Evolutionary conservation across 306 rosid species (phyloP).

Genomic region (Cucurbita maxima): DNA sequence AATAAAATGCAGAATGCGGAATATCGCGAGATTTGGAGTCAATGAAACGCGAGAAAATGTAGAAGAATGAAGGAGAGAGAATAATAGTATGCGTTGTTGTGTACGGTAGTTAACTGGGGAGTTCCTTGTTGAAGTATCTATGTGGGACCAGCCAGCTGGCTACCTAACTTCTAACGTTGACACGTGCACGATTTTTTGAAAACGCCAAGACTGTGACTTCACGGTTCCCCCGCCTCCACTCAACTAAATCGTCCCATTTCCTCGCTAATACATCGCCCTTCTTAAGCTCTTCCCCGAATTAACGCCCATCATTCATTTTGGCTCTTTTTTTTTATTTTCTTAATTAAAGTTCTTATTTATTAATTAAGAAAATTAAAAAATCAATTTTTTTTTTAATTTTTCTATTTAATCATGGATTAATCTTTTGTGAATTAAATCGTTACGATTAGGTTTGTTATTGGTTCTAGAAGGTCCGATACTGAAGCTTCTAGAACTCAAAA

Average conservation of each 20-base stretch:
- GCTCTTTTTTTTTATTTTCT: not conserved
- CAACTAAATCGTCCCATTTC: not conserved
- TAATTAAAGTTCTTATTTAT: too few species aligned
- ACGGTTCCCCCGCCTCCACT: not conserved
- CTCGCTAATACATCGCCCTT: not conserved
- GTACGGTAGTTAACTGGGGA: constrained; percentile 32
- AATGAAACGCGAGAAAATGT: constrained; percentile 17
- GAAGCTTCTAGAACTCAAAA: not conserved
- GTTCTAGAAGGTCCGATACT: not conserved
- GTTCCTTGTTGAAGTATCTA: constrained; percentile 24
- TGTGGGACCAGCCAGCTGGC: constrained; percentile 35
- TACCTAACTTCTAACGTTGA: constrained; percentile 20
- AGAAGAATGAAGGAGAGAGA: not conserved
- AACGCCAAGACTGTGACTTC: constrained; percentile 1
- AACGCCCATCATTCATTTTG: not conserved
- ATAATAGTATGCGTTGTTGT: constrained; percentile 16
- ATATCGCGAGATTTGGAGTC: constrained; percentile 8
- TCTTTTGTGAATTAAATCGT: not conserved
- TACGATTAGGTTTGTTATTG: not conserved
- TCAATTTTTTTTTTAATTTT: too few species aligned
- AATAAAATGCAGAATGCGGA: too few species aligned
- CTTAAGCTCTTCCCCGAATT: not conserved
- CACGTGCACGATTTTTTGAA: constrained; percentile 25
- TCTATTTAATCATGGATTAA: not conserved
- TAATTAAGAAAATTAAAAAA: too few species aligned